These are phyloP conservation scores for Cudoniella acicularis DNA, from an alignment of 495 filamentous ascomycete species.

Conservation along the genomic window DNA sequence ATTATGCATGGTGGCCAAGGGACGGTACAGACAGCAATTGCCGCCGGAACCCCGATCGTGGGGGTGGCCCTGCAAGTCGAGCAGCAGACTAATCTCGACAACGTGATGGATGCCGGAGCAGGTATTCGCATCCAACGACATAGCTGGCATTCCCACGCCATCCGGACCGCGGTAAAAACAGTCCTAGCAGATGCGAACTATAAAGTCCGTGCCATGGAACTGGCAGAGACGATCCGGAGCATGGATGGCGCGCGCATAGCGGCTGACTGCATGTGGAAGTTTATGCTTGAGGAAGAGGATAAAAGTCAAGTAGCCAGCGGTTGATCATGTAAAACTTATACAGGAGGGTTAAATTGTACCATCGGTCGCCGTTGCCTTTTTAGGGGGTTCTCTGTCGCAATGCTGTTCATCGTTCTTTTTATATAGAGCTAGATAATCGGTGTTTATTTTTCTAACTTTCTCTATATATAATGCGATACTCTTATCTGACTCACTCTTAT, in stretches of 20 bases:
- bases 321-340: neutral
- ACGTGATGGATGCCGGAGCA: conserved; percentile 27
- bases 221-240: neutral
- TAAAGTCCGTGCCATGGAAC: neutral
- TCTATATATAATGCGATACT: too few species aligned
- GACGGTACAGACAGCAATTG: conserved; percentile 26
- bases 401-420: too few species aligned
- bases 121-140: conserved; percentile 24
- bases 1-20: conserved; percentile 28
- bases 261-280: conserved; percentile 2
- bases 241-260: neutral
- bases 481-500: too few species aligned
- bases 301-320: neutral
- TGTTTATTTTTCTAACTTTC: too few species aligned
- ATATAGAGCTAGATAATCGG: too few species aligned
- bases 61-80: conserved; percentile 27
- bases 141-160: conserved; percentile 19
- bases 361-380: too few species aligned
- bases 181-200: conserved; percentile 23
- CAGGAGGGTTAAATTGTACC: neutral
- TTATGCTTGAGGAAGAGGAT: neutral
- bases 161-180: conserved; percentile 18
- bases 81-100: conserved; percentile 29
- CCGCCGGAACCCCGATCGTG: conserved; percentile 26
- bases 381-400: too few species aligned